These are phyloP conservation scores for Tulasnella sp. DNA, from an alignment of 768 basidiomycete species.

Conservation along the genomic window DNA sequence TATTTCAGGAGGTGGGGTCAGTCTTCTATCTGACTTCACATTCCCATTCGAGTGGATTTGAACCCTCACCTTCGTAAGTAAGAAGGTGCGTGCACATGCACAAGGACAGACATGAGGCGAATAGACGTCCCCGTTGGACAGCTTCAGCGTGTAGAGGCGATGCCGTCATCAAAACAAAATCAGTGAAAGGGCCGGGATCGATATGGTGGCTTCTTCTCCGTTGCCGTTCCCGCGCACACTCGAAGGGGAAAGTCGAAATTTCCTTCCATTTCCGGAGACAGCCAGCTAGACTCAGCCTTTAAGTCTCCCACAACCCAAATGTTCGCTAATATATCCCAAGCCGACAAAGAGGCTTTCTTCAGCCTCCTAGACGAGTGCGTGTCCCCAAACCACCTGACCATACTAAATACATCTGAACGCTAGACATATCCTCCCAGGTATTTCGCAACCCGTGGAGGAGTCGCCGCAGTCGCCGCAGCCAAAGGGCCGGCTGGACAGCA, in stretches of 20 bases:
- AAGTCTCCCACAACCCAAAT: conserved; percentile 49
- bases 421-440: conserved; percentile 47
- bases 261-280: not conserved
- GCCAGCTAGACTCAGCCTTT: not conserved
- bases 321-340: conserved; percentile 59
- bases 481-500: conserved; percentile 20
- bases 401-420: not conserved
- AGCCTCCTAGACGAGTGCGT: conserved; percentile 71
- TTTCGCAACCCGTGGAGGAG: conserved; percentile 54
- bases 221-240: not conserved
- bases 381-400: not conserved
- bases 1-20: not conserved
- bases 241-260: not conserved
- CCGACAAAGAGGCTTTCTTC: conserved; percentile 82
- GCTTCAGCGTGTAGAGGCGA: not conserved
- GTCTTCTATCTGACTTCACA: not conserved
- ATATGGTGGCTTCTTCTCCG: not conserved
- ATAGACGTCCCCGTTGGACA: not conserved
- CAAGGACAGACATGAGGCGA: not conserved
- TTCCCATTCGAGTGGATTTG: not conserved
- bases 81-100: not conserved
- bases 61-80: not conserved
- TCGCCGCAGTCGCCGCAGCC: conserved; percentile 26
- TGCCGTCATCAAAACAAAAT: not conserved
- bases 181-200: not conserved